Conservation (phyloP, 139 green algal genomes). For the Tetratostichococcus sp. region DNA sequence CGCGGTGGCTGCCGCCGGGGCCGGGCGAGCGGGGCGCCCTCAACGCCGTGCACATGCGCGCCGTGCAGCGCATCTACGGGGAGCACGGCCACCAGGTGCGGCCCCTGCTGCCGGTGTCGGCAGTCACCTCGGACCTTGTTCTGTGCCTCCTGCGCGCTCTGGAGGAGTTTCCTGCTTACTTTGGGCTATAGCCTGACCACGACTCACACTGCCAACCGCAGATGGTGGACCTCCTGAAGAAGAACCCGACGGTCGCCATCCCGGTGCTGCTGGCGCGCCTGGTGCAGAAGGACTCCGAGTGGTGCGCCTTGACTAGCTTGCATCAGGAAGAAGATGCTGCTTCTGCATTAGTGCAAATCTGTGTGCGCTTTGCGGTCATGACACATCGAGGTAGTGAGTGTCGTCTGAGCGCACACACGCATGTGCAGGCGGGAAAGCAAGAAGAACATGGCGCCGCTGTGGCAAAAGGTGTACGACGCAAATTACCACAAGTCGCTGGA, state of each 20-base stretch:
- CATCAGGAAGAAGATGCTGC: no score
- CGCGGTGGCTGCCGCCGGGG: not conserved
- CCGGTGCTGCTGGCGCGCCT: constrained; percentile 83
- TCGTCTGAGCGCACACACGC: no score
- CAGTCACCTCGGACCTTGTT: no score
- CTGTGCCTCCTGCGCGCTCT: constrained; percentile 1
- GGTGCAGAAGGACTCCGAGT: constrained; percentile 93
- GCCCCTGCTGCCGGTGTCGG: no score
- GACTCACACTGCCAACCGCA: no score
- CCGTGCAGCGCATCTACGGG: constrained; percentile 87
- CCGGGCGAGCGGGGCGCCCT: constrained; percentile 24
- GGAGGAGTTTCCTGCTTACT: no score
- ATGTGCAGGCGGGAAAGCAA: constrained; percentile 35
- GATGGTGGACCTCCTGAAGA: constrained; percentile 77
- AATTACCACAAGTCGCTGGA: constrained; percentile 99
- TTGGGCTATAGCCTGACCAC: no score
- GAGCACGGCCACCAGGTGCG: constrained; percentile 25
- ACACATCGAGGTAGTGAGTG: no score
- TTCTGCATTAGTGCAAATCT: no score
- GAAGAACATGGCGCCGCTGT: constrained; percentile 75
- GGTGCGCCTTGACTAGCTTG: constrained; percentile 41
- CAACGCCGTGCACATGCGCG: constrained; percentile 65
- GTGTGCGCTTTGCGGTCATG: no score
- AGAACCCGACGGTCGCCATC: constrained; percentile 81
- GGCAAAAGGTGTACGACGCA: constrained; percentile 86